Conservation (phyloP, 2,329 filamentous ascomycete genomes). For the Fusarium sp. region DNA sequence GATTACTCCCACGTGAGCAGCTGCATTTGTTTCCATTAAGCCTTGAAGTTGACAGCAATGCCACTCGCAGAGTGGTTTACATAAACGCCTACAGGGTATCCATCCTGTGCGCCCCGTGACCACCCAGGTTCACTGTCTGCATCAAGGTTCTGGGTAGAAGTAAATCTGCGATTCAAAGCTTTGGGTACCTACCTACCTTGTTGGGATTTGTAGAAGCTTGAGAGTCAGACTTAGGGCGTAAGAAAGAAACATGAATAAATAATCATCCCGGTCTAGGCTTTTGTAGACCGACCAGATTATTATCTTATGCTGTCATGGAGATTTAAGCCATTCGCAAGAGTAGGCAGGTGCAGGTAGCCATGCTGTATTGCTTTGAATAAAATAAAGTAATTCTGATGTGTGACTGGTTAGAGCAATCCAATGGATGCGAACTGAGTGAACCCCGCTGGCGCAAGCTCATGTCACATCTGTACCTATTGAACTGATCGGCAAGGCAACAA, state of each 20-base stretch:
- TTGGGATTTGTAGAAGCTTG: no score
- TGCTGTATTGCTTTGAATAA: background rate
- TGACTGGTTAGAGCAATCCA: conserved; percentile 15
- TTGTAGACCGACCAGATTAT: background rate
- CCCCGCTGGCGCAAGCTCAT: conserved; percentile 13
- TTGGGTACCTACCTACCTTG: background rate
- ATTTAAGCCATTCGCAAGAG: background rate
- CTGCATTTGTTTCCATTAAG: conserved; percentile 21
- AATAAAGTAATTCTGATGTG: conserved; percentile 8
- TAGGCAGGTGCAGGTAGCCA: no score
- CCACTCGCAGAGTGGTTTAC: background rate
- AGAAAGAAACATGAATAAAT: background rate
- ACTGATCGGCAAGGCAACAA: conserved; percentile 26
- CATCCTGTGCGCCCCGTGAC: conserved; percentile 3
- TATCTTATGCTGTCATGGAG: background rate
- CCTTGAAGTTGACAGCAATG: conserved; percentile 11
- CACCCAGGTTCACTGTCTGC: background rate
- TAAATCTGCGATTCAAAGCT: background rate
- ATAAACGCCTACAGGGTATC: background rate
- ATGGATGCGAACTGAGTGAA: conserved; percentile 3
- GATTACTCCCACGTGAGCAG: conserved; percentile 30
- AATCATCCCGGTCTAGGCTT: background rate
- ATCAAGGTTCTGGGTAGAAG: background rate
- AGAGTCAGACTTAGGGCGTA: no score
- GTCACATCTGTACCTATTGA: background rate